phyloP scores from a whole-genome alignment of 805 yeast species.

The Starmerella floricola region DNA sequence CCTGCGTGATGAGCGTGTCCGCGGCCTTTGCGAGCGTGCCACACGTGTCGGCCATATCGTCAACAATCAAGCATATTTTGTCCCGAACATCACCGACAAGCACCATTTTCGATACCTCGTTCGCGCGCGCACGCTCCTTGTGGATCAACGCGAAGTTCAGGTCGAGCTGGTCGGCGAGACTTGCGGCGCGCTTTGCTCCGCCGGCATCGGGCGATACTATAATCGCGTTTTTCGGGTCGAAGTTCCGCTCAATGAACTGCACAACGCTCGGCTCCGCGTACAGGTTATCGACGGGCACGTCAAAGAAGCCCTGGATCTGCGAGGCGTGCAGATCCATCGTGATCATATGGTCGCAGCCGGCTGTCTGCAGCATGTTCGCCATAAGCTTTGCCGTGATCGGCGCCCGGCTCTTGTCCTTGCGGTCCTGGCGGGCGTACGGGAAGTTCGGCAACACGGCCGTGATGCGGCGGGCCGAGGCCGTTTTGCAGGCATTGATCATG shows the following conservation, averaged over 20 bases:
- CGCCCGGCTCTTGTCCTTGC: conserved; percentile 91
- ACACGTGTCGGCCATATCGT: conserved; percentile 98
- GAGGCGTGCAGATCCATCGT: conserved; percentile 97
- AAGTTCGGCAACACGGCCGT: conserved; percentile 94
- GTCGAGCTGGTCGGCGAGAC: conserved; percentile 88
- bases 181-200: conserved; percentile 96
- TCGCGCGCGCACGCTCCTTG: conserved; percentile 92
- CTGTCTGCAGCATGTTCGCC: conserved; percentile 85
- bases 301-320: conserved; percentile 95
- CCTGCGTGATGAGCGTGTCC: conserved; percentile 61
- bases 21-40: conserved; percentile 96
- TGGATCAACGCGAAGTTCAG: conserved; percentile 92
- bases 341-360: conserved; percentile 92
- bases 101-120: conserved; percentile 94
- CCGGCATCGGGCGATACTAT: conserved; percentile 98
- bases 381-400: conserved; percentile 92
- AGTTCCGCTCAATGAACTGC: conserved; percentile 61
- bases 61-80: conserved; percentile 78
- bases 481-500: conserved; percentile 85
- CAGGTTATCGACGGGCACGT: conserved; percentile 89
- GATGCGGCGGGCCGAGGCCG: conserved; percentile 88
- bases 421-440: conserved; percentile 96
- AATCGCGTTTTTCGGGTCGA: conserved; percentile 49
- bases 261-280: conserved; percentile 92
- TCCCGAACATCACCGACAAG: conserved; percentile 87